Base-by-base conservation (phyloP, 176 grass and related monocot genomes). In the Eleusine coracana region DNA sequence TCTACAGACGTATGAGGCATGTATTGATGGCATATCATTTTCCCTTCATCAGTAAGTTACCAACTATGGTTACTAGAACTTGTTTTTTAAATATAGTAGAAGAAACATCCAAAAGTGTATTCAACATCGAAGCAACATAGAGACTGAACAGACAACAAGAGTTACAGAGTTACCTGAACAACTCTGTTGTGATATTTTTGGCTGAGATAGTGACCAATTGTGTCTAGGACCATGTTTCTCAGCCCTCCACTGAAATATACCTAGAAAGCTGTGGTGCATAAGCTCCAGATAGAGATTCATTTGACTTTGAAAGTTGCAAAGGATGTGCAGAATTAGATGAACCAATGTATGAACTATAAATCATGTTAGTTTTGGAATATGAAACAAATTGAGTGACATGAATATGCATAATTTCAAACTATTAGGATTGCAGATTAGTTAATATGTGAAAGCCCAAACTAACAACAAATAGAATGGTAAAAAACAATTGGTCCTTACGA, bases 111-210 rank as follows among this genome's bases (percentile, higher is more conserved):
- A 25, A 58, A 12, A 48, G 11, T 41, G 36, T 71, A 78, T 48
- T 70, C 3, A 6, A 75, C 23, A 76, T 29, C 27, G n/a, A 68
- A 29, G 51, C 51, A 74, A 25, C 27, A 14, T n/a, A 80, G 16
- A 49, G 50, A 56, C 76, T 67, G 11, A 61, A 68, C 76, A 63
- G 66, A 71, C 20, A 79, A 17, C 7, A 78, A 10, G 3, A 39
- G 70, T 17, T 74, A 21, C 37, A 39, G 52, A 64, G n/a, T 60
- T 83, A 97, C 95, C 95, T 97, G 86, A 86, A 97, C 87, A 77
- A 98, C 95, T 89, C 92, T 93, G 44, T 77, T 89, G 71, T 89
- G 92, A 87, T 91, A 95, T 72, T 91, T 95, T 66, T 93, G 74
- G 88, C 88, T 98, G 44, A 95, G 28, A 79, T 40, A 89, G 83